Evolutionary conservation across 78 protist species (phyloP).

Genomic region (Monosiga brevicollis): DNA sequence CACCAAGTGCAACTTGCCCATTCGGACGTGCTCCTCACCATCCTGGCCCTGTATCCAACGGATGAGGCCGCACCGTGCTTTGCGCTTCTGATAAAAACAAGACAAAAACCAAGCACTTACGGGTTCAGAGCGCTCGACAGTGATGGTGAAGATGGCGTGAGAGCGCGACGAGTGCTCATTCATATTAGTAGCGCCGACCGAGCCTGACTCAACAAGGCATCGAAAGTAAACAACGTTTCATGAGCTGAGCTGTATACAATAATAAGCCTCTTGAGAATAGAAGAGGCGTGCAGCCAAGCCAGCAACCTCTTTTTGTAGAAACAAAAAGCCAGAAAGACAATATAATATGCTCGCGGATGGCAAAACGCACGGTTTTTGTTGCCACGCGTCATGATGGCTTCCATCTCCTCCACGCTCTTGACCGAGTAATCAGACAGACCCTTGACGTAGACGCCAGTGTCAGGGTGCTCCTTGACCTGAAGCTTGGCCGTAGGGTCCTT

Average conservation of each 20-base stretch:
- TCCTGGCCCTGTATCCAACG: background rate
- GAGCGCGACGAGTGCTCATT: constrained; percentile 38
- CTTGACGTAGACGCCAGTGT: constrained; percentile 33
- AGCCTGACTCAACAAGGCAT: constrained; percentile 1
- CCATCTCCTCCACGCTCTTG: background rate
- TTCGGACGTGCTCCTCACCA: background rate
- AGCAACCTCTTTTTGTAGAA: background rate
- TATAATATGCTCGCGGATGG: too few species aligned
- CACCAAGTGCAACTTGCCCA: constrained; percentile 43
- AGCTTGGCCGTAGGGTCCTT: background rate
- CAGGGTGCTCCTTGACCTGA: constrained; percentile 25
- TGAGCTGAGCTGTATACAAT: too few species aligned
- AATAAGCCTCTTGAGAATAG: background rate
- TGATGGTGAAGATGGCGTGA: constrained; percentile 50
- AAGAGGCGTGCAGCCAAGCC: background rate
- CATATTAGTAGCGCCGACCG: constrained; percentile 16
- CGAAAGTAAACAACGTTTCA: too few species aligned
- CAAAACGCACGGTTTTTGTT: constrained; percentile 1
- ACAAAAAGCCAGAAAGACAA: too few species aligned
- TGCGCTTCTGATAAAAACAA: too few species aligned
- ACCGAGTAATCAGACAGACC: background rate
- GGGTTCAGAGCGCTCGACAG: background rate
- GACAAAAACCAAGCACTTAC: background rate
- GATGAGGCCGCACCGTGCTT: too few species aligned
- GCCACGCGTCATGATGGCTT: constrained; percentile 22